Percentiles rank a stretch among this genome's conserved stretches.
Evolutionary conservation across 805 yeast genomes (phyloP).

Genomic region (Saccharomycopsis olivae): DNA sequence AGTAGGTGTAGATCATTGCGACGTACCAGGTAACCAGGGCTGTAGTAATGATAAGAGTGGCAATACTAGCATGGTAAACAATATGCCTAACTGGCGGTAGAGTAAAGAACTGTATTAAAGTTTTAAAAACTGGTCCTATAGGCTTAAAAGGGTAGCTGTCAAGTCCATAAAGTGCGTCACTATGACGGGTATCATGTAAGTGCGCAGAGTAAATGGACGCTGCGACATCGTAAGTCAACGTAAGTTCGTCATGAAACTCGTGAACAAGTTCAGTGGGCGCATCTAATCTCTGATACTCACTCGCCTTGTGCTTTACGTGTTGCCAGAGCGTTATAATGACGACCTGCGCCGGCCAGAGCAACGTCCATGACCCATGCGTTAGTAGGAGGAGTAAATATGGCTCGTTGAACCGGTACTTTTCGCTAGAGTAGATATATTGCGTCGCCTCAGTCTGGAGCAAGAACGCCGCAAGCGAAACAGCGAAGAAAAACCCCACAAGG

Average conservation of each 20-base stretch:
- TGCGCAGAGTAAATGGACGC: too few relatives aligned
- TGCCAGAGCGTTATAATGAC: constrained; percentile 12
- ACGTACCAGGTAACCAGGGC: constrained; percentile 85
- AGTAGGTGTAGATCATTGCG: constrained; percentile 70
- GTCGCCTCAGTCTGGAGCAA: constrained; percentile 77
- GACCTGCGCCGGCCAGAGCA: constrained; percentile 18
- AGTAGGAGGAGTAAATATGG: constrained; percentile 56
- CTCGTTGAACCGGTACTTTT: constrained; percentile 39
- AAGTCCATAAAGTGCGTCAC: too few relatives aligned
- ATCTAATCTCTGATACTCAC: too few relatives aligned
- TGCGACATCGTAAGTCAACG: too few relatives aligned
- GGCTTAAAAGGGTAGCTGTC: too few relatives aligned
- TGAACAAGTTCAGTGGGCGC: too few relatives aligned
- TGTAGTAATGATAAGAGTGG: constrained; percentile 49
- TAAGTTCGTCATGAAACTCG: too few relatives aligned
- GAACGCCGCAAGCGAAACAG: constrained; percentile 46
- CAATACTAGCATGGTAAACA: constrained; percentile 29
- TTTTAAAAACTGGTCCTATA: background rate
- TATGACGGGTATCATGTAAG: too few relatives aligned
- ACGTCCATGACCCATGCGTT: constrained; percentile 59
- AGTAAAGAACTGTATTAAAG: background rate
- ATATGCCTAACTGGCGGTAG: constrained; percentile 27
- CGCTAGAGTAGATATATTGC: constrained; percentile 43
- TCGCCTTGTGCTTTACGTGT: background rate
- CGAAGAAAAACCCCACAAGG: constrained; percentile 37